Percentiles rank a stretch among this genome's conserved stretches.
Conservation (phyloP, 2,329 filamentous ascomycete genomes). For the Pseudogymnoascus sp. region DNA sequence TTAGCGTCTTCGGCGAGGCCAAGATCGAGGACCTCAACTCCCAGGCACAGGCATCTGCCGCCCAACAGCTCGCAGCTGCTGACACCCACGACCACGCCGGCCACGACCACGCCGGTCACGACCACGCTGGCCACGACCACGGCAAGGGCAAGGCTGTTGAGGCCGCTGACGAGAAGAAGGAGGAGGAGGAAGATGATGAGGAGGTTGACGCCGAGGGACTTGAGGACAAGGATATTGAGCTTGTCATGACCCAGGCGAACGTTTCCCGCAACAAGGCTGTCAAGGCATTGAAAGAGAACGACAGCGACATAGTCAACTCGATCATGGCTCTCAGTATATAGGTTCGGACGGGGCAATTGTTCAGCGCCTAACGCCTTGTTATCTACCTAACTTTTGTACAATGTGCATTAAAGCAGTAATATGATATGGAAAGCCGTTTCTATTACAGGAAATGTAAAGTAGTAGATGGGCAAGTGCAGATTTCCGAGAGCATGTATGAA, state of each 20-base stretch:
- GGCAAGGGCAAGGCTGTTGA: slow-evolving; percentile 55
- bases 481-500: slow-evolving; percentile 5
- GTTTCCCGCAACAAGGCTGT: slow-evolving; percentile 98
- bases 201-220: slow-evolving; percentile 92
- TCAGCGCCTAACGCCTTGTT: slow-evolving; percentile 2
- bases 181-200: slow-evolving; percentile 87
- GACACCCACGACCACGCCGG: slow-evolving; percentile 45
- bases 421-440: slow-evolving; percentile 1
- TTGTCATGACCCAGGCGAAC: slow-evolving; percentile 96
- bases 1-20: slow-evolving; percentile 96
- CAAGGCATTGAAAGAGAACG: slow-evolving; percentile 98
- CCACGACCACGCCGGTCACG: slow-evolving; percentile 51
- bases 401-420: slow-evolving; percentile 5
- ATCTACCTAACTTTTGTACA: slow-evolving; percentile 5
- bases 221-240: slow-evolving; percentile 98
- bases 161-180: slow-evolving; percentile 63
- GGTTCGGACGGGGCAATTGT: slow-evolving; percentile 15
- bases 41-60: slow-evolving; percentile 89
- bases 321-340: slow-evolving; percentile 97
- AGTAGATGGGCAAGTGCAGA: neutral
- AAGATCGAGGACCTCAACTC: slow-evolving; percentile 99
- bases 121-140: slow-evolving; percentile 63
- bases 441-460: slow-evolving; percentile 5
- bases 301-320: slow-evolving; percentile 99
- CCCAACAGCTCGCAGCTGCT: slow-evolving; percentile 82